Conservation (phyloP, 2,329 filamentous ascomycete species). For the Ampelomyces quisqualis region DNA sequence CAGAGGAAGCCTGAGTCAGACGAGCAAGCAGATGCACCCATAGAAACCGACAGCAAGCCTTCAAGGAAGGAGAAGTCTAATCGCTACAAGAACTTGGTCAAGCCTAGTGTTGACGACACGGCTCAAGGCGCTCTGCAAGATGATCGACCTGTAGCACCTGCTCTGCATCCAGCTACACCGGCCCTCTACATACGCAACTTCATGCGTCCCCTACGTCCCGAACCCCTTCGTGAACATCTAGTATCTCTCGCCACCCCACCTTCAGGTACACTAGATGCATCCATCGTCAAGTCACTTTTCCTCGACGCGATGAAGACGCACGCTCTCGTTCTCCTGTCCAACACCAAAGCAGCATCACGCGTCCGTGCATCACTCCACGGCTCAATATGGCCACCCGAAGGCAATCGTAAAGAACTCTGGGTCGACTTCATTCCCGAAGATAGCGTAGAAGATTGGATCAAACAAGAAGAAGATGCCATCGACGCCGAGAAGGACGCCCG, state of each 20-base stretch:
- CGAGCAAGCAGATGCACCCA: neutral
- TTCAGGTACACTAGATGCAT: constrained; percentile 51
- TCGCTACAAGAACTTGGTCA: constrained; percentile 40
- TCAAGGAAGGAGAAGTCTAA: constrained; percentile 35
- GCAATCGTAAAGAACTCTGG: constrained; percentile 78
- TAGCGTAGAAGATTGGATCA: constrained; percentile 71
- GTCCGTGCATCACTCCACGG: constrained; percentile 76
- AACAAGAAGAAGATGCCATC: constrained; percentile 42
- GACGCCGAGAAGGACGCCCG: constrained; percentile 33
- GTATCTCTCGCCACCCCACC: constrained; percentile 65
- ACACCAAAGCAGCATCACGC: constrained; percentile 68
- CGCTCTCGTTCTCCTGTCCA: constrained; percentile 74
- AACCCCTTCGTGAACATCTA: constrained; percentile 68
- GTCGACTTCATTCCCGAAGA: constrained; percentile 86
- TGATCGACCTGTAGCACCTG: constrained; percentile 38
- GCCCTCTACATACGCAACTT: constrained; percentile 83
- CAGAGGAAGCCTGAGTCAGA: constrained; percentile 25
- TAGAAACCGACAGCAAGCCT: constrained; percentile 10
- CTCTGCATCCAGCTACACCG: constrained; percentile 46
- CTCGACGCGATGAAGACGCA: constrained; percentile 86
- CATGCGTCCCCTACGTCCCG: constrained; percentile 77
- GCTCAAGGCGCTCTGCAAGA: constrained; percentile 23
- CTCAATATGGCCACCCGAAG: constrained; percentile 82
- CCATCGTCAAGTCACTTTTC: constrained; percentile 68
- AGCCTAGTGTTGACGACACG: constrained; percentile 15